Percentiles rank a stretch among this genome's conserved stretches.
These are phyloP conservation scores for Ephemerocybe angulata DNA, from an alignment of 768 basidiomycete species.

Conservation along the genomic window DNA sequence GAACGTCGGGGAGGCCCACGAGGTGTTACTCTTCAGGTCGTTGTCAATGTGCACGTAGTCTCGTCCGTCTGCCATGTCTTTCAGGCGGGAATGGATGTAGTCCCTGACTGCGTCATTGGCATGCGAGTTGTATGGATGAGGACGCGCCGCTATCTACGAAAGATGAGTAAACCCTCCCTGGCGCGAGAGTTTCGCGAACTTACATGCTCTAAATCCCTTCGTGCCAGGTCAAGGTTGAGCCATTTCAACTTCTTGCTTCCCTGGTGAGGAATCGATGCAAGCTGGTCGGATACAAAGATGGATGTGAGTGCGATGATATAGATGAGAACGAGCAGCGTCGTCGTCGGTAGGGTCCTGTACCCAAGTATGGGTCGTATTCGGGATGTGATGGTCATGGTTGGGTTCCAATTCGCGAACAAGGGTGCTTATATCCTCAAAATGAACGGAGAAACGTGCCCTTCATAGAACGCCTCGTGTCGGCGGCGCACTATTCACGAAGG, in stretches of 20 bases:
- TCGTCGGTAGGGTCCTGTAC: conserved; percentile 25
- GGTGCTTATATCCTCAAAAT: not conserved
- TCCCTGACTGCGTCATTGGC: conserved; percentile 65
- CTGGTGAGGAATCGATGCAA: conserved; percentile 37
- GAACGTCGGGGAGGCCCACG: conserved; percentile 33
- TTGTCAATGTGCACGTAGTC: conserved; percentile 39
- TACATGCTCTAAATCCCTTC: conserved; percentile 55
- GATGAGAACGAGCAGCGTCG: conserved; percentile 40
- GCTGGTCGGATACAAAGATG: conserved; percentile 46
- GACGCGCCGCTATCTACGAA: conserved; percentile 55
- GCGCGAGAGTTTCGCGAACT: conserved; percentile 7
- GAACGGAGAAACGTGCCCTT: conserved; percentile 1
- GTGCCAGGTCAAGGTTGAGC: conserved; percentile 51
- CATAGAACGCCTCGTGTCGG: conserved; percentile 1
- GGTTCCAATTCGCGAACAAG: not conserved
- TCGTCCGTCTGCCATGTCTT: conserved; percentile 39
- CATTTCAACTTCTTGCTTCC: conserved; percentile 34
- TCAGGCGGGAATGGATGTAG: conserved; percentile 55
- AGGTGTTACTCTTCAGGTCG: conserved; percentile 43
- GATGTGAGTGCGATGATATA: conserved; percentile 47
- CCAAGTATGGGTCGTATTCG: conserved; percentile 16
- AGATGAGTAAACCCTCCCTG: not conserved
- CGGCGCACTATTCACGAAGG: not conserved
- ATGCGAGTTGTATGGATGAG: conserved; percentile 78
- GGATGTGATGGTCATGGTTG: not conserved